Evolutionary conservation across 75 land plant genomes (phyloP).

Genomic region (Ceratopteris richardii): DNA sequence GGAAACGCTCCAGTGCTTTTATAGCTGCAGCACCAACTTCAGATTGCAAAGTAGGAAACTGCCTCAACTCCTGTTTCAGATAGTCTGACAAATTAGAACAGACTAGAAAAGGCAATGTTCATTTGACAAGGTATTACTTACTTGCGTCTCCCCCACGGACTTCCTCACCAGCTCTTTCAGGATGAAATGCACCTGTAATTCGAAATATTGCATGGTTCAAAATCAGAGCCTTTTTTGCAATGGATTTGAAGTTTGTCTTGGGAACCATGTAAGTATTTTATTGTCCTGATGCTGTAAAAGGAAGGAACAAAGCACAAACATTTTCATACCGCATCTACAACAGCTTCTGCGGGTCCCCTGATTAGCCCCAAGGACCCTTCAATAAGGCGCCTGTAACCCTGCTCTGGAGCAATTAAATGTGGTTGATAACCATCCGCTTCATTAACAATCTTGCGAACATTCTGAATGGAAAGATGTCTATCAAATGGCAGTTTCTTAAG

Average conservation of each 20-base stretch:
- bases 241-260: not conserved
- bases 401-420: slow-evolving; percentile 96
- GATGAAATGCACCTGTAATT: slow-evolving; percentile 68
- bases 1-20: slow-evolving; percentile 58
- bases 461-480: slow-evolving; percentile 86
- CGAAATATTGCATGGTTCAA: not conserved
- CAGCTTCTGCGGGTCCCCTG: slow-evolving; percentile 91
- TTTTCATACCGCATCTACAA: slow-evolving; percentile 71
- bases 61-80: slow-evolving; percentile 55
- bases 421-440: slow-evolving; percentile 99
- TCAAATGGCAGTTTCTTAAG: slow-evolving; percentile 89
- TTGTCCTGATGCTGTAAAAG: no score
- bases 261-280: no score
- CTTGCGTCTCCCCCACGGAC: slow-evolving; percentile 65
- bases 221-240: not conserved
- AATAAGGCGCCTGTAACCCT: slow-evolving; percentile 91
- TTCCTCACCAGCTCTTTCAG: slow-evolving; percentile 78
- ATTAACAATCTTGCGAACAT: slow-evolving; percentile 76
- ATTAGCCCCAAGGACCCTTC: slow-evolving; percentile 63
- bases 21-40: slow-evolving; percentile 58
- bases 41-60: slow-evolving; percentile 78
- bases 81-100: not conserved
- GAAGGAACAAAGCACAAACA: not conserved
- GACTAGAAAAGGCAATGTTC: not conserved
- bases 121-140: slow-evolving; percentile 19